Base-by-base conservation (phyloP, 441 rosid genomes). In the Pelargonium cotyledonis region DNA sequence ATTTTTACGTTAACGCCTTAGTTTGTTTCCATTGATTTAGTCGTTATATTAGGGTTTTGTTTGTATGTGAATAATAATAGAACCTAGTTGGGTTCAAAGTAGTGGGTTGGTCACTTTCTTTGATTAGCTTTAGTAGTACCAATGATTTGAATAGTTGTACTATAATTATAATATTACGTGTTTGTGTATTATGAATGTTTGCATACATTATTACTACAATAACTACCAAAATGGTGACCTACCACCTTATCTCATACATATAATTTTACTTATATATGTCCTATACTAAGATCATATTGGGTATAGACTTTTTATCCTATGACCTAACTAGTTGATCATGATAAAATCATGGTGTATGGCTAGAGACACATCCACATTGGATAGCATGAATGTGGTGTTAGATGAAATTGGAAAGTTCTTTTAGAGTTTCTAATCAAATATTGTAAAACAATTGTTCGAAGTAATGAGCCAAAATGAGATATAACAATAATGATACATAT, bases 231-330 rank as follows among this genome's bases (percentile, higher is more conserved):
- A 21, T 60, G 4, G 63, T 21, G 63, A 60, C 63, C 63, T 60
- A 60, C 63, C 63, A 60, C 63, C 63, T 60, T 60, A 21, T 60
- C 63, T 60, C 31, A 60, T 57, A 0, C 14, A 51, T 51, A 51
- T 43, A 43, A 43, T 43, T 43, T 43, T 43, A 8, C 12, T 10
- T 43, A 43, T 10, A 43, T 4, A 43, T 43, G 47, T 9, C 12
- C 11, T 8, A 51, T 12, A 1, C 16, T 51, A n/a, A n/a, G 6
- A 51, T 14, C 51, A 46, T 46, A 10, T 46, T 46, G 51, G 57
- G 57, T 12, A n/a, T 19, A 21, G 23, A 23, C 10, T 60, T 60
- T 21, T 23, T 10, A 8, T 21, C 31, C 23, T 60, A 3, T 19
- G 14, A 1, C 63, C 63, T 60, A 60, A 6, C 8, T 57, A 16